Conservation (phyloP, 306 rosid genomes). For the Glycine soja region DNA sequence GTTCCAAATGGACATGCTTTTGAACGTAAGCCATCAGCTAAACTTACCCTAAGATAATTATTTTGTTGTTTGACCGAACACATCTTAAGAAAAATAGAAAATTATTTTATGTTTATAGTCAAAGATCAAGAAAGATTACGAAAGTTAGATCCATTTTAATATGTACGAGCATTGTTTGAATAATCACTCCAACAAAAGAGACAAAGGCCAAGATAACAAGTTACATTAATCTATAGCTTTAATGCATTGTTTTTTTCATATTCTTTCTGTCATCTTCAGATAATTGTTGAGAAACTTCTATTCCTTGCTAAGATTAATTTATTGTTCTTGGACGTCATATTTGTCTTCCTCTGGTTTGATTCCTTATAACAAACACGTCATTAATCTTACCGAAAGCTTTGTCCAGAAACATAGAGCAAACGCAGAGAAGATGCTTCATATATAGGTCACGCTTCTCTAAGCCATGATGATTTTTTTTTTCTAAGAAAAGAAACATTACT, state of each 20-base stretch:
- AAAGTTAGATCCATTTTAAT: conserved; percentile 13
- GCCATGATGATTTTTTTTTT: background rate
- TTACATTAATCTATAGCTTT: conserved; percentile 1
- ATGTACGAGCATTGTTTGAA: background rate
- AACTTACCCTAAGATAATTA: no score
- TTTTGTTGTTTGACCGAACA: background rate
- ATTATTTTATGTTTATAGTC: background rate
- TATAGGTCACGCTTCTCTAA: conserved; percentile 21
- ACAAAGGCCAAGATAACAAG: conserved; percentile 48
- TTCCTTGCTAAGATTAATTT: conserved; percentile 35
- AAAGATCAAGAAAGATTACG: background rate
- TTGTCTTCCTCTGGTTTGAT: conserved; percentile 50
- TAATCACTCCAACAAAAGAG: conserved; percentile 1
- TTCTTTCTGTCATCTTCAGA: background rate
- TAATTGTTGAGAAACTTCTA: conserved; percentile 45
- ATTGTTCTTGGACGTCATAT: conserved; percentile 20
- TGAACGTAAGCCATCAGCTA: no score
- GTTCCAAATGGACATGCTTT: no score
- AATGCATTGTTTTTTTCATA: conserved; percentile 3
- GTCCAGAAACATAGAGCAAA: conserved; percentile 44
- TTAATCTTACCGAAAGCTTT: conserved; percentile 48
- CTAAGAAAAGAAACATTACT: background rate
- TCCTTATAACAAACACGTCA: conserved; percentile 46
- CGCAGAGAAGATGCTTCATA: conserved; percentile 36
- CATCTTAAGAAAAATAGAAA: conserved; percentile 16